Evolutionary conservation across 352 stramenopile species (phyloP), one percentile per base, ranked within the genome.

Genomic region (Phytophthora foliorum): DNA sequence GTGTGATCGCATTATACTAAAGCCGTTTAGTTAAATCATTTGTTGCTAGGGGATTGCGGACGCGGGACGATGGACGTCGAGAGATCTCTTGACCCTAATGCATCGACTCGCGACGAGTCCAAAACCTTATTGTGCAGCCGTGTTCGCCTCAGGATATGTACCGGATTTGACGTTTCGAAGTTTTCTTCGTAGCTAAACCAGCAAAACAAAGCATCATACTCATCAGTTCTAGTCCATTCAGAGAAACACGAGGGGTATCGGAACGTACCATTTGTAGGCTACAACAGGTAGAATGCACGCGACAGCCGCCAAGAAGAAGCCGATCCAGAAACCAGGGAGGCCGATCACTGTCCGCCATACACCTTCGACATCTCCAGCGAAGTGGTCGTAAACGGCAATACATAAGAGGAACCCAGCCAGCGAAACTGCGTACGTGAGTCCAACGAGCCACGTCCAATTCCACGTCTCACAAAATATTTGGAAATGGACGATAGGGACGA

Each of bases 401-500:
- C 56, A 74, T 4, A 83, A 1, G 31, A 91, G 49, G 50, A 91
- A 90, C 0, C 82, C 49, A n/a, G 60, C 50, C 10, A 95, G 46
- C 17, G 86, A 94, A 8, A 80, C 55, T 4, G 54, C 24, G 57
- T 95, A 91, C 2, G 67, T 78, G 9, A 73, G 53, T 17, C 57
- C 29, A 2, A 87, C 75, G 13, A 89, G 24, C 11, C 49, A 67
- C 19, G 86, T 89, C 88, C 88, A 95, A 63, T 92, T 89, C 88
- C 82, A 92, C 38, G 86, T 95, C 64, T 95, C 82, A 31, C 80
- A 76, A 52, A 77, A 92, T 21, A 95, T 90, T 72, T 94, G 84
- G 63, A 97, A 82, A 53, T 98, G 97, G 22, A 98, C 88, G n/a
- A 98, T 79, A 1, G 95, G 85, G 13, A 99, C 85, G 27, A 99